phyloP scores from a whole-genome alignment of 306 rosid species.

The Quercus engelmannii region DNA sequence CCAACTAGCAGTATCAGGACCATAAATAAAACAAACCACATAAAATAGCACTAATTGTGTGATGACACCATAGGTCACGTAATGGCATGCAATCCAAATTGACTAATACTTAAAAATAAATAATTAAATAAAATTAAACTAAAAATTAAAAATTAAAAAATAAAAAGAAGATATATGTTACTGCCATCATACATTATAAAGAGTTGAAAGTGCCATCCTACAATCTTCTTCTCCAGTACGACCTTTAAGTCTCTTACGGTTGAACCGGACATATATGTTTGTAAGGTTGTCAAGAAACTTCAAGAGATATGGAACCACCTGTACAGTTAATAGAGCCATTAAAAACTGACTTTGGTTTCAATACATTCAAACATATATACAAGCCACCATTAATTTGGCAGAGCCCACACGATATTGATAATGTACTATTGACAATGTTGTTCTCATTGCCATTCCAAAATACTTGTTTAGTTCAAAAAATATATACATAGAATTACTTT shows the following conservation, averaged over 20 bases:
- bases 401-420: too few relatives aligned
- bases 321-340: constrained; percentile 14
- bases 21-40: neutral
- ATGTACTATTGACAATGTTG: neutral
- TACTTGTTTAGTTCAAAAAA: neutral
- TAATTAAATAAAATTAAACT: too few relatives aligned
- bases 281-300: constrained; percentile 96
- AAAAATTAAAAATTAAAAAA: too few relatives aligned
- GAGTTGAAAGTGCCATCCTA: constrained; percentile 88
- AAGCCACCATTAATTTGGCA: too few relatives aligned
- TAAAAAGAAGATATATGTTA: neutral
- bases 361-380: neutral
- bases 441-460: neutral
- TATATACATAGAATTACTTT: neutral
- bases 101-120: neutral
- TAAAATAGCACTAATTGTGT: neutral
- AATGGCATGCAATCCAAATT: neutral
- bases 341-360: constrained; percentile 4
- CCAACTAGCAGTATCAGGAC: neutral
- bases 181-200: constrained; percentile 41
- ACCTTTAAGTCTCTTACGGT: constrained; percentile 98
- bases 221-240: constrained; percentile 97
- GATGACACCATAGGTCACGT: neutral
- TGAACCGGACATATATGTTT: constrained; percentile 90
- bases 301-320: constrained; percentile 97